Evolutionary conservation across 1,284 basidiomycete genomes (phyloP).

Genomic region (Trichosporon ovoides): DNA sequence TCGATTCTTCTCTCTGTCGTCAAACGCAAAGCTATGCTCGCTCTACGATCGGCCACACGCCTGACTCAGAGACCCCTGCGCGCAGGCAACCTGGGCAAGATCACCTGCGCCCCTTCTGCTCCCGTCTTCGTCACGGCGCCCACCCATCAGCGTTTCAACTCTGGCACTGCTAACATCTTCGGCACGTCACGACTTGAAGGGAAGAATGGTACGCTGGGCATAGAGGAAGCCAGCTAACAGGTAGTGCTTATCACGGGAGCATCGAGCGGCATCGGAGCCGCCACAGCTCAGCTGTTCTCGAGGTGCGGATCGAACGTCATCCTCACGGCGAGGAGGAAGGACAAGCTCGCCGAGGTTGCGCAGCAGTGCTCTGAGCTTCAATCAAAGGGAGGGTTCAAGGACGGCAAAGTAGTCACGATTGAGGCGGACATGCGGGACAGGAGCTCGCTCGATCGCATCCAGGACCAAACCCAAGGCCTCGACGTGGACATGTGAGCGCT

Average conservation of each 20-base stretch:
- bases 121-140: neutral
- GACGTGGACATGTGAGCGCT: conserved; percentile 44
- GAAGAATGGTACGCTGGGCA: conserved; percentile 30
- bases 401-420: conserved; percentile 34
- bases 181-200: conserved; percentile 22
- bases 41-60: too few relatives aligned
- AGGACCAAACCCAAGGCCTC: conserved; percentile 31
- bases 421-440: conserved; percentile 41
- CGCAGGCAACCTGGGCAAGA: neutral
- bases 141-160: neutral
- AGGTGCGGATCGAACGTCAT: conserved; percentile 40
- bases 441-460: conserved; percentile 25
- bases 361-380: conserved; percentile 26
- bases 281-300: conserved; percentile 41
- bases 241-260: conserved; percentile 45
- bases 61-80: too few relatives aligned
- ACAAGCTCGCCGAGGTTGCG: conserved; percentile 38
- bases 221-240: conserved; percentile 2
- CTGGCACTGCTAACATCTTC: conserved; percentile 10
- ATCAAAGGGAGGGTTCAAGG: conserved; percentile 21
- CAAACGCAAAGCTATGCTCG: too few relatives aligned
- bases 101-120: neutral
- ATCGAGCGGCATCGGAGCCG: conserved; percentile 43
- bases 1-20: too few relatives aligned
- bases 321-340: conserved; percentile 37